A percentile compares a stretch with the other conserved stretches of the same genome.
These are phyloP conservation scores for Auricularia auricula-judae DNA, from an alignment of 768 basidiomycete species.

Conservation along the genomic window DNA sequence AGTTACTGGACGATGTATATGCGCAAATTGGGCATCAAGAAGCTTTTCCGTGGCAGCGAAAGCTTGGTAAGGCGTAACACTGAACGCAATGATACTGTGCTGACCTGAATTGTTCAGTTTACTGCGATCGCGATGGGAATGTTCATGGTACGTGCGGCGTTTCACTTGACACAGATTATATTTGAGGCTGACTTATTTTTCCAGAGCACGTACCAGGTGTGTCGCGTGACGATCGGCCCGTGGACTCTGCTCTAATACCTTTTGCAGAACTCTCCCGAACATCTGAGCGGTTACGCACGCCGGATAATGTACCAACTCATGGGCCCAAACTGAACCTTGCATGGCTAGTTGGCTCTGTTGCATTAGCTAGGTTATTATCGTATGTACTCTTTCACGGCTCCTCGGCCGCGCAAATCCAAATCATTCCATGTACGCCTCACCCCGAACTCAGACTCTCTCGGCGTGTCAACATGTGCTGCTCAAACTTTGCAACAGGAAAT, in stretches of 20 bases:
- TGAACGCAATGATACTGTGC: neutral
- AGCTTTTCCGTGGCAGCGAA: constrained; percentile 50
- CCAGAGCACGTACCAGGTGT: constrained; percentile 58
- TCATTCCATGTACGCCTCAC: no score
- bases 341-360: neutral
- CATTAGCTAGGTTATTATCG: neutral
- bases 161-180: neutral
- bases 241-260: neutral
- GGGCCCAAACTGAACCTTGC: constrained; percentile 53
- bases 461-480: no score
- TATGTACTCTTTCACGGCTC: neutral
- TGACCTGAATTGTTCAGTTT: constrained; percentile 23
- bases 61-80: constrained; percentile 54
- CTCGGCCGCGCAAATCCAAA: no score
- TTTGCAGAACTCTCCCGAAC: constrained; percentile 55
- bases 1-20: constrained; percentile 77
- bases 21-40: constrained; percentile 60
- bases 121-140: constrained; percentile 78
- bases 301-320: constrained; percentile 81
- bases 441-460: no score
- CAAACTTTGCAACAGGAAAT: no score
- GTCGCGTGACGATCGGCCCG: neutral
- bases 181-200: neutral
- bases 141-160: constrained; percentile 52
- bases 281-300: constrained; percentile 71